Base-by-base conservation (phyloP, 2,329 filamentous ascomycete genomes). In the Fusarium lyarnte region DNA sequence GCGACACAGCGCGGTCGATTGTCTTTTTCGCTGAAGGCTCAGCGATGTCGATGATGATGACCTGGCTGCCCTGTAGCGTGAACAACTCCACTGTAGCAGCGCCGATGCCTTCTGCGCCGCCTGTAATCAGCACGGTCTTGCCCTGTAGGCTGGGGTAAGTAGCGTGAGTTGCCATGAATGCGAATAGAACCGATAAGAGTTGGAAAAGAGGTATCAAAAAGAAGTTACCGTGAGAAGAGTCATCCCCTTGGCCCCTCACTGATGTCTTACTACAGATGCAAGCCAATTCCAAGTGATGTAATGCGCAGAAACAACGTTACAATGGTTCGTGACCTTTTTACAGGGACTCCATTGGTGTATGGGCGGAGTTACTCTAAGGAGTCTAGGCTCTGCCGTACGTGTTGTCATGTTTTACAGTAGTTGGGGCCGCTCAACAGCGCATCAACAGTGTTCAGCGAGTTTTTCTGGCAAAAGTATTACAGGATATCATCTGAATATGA, bases 81-180 rank as follows among this genome's bases (percentile, higher is more conserved):
- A 86, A 86, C 39, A 81, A 75, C 72, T 85, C 81, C 25, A 86
- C 85, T 13, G 82, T 80, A 4, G 82, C 75, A 3, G 83, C 82
- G 39, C 85, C 85, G 60, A 87, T 86, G 17, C 85, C 85, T 59
- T 83, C 81, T 36, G 85, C 85, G 5, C 83, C 85, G 39, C 85
- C 85, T 1, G 84, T 82, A 63, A 87, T 80, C 39, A 86, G 76
- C 7, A 87, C 82, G 5, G 76, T 81, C 69, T 81, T 81, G 75
- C 72, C 81, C 36, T 74, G 76, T 39, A 85, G 75, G 72, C 83
- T 84, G 13, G 83, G 84, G 61, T 85, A 85, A 6, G 75, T 81
- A 29, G 84, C 84, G 21, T 73, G 69, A 16, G 65, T 25, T 41
- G 66, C n/a, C 66, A 69, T 68, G 12, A 39, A n/a, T 23, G 17